Evolutionary conservation across 139 green algal species (phyloP), one percentile per base, ranked within the genome.

Genomic region (Trebouxia sp.): DNA sequence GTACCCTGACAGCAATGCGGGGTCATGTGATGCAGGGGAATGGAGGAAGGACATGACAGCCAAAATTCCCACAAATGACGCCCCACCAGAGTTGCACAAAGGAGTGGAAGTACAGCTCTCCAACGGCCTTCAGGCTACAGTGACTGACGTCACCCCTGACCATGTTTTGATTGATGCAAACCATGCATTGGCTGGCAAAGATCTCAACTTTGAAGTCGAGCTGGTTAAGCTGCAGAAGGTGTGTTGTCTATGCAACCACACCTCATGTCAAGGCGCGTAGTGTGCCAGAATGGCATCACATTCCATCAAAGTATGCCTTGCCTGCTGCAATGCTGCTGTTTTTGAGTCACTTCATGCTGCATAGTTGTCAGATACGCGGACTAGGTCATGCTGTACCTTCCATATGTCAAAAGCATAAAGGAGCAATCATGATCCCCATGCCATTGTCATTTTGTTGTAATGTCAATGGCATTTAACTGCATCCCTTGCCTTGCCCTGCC

Each of bases 131-230:
- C 8, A 89, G 37, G 75, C 72, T 3, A 85, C 83, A n/a, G 65
- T 87, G 32, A 58, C 83, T 42, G 89, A 69, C 14, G 72, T 79
- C 26, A 76, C 55, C 45, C 6, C 20, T 15, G 70, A 84, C 9
- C 43, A 85, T 50, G 39, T 93, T 5, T 85, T 72, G 17, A 81
- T 96, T 32, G 92, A 96, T 72, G 80, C 88, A n/a, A 96, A 96
- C 82, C 91, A 91, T 37, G 84, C 89, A 56, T 82, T 95, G 76
- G 91, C 91, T 0, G 92, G 92, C 28, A 85, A 93, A 81, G 78
- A 80, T n/a, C 85, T 96, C 9, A 91, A 76, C 6, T 95, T 95
- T 79, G 91, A 94, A 20, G 91, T 95, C 30, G 83, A 89, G 84
- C 83, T 95, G 41, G 45, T 93, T 22, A 81, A 74, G 6, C 79